Percentiles rank a stretch among this genome's conserved stretches.
These are phyloP conservation scores for Cutaneotrichosporon sp. DNA, from an alignment of 1,284 basidiomycete species.

Conservation along the genomic window DNA sequence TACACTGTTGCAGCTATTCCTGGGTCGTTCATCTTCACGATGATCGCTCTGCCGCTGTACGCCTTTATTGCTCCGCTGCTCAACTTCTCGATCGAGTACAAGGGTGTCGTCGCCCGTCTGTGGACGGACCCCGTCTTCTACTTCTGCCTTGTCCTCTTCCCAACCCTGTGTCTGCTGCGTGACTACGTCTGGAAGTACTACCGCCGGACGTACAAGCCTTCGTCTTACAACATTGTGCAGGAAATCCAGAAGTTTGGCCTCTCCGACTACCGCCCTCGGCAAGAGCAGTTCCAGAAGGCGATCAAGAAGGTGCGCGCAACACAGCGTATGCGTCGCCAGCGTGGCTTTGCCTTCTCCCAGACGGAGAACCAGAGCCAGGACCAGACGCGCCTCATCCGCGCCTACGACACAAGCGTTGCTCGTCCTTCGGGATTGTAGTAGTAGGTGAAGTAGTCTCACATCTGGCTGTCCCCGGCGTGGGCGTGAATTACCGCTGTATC, in stretches of 20 bases:
- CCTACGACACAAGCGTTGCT: conserved; percentile 70
- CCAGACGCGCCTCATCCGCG: conserved; percentile 76
- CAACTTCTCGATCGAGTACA: conserved; percentile 87
- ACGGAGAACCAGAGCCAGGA: conserved; percentile 80
- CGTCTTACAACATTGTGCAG: conserved; percentile 94
- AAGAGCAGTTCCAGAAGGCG: conserved; percentile 97
- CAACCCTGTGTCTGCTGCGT: conserved; percentile 77
- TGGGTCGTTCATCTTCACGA: conserved; percentile 91
- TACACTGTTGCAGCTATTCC: conserved; percentile 96
- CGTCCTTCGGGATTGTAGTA: conserved; percentile 43
- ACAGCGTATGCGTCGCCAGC: conserved; percentile 86
- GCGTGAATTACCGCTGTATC: too few species aligned
- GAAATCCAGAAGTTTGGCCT: conserved; percentile 96
- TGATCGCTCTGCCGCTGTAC: conserved; percentile 88
- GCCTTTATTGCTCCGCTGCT: conserved; percentile 74
- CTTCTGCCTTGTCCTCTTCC: conserved; percentile 81
- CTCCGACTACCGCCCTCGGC: conserved; percentile 91
- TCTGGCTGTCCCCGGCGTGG: too few species aligned
- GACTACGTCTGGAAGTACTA: conserved; percentile 98
- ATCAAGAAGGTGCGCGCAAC: conserved; percentile 97
- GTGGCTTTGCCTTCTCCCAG: conserved; percentile 94
- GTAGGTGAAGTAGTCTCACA: too few species aligned
- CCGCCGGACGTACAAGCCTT: conserved; percentile 80
- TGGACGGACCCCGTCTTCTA: conserved; percentile 87
- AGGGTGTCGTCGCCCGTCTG: conserved; percentile 75